Base-by-base conservation (phyloP, 1,139 yeast genomes). In the Entelexis paramagnoliae region DNA sequence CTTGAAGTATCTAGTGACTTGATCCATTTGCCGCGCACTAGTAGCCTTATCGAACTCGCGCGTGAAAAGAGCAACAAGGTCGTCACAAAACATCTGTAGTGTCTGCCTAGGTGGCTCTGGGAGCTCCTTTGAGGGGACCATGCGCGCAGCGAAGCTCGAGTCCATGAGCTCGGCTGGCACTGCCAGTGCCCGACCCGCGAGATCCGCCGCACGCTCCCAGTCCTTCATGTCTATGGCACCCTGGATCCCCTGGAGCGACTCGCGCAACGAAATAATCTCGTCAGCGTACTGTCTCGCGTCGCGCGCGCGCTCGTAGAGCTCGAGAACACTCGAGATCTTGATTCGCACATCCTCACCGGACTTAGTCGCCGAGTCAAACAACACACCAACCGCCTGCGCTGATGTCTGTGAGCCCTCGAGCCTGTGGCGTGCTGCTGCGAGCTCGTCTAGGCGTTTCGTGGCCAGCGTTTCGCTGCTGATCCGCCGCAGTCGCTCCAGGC, bases 111-210 rank as follows among this genome's bases (percentile, higher is more conserved):
- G 97, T 50, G 76, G 70, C 52, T 86, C 95, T 0, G 96, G 96
- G n/a, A 88, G 75, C 51, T 86, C 94, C 9, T 85, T 74, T 0
- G 95, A 80, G 0, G 99, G 98, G n/a, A 91, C 91, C 62, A 85
- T 86, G 46, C 76, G 79, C 48, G 81, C 76, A 2, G 95, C 91
- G 66, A 82, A 88, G 52, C 76, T 72, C n/a, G 95, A 89, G 13
- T 66, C 71, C 22, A 84, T 64, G 14, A 76, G 63, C 2, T 71
- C 72, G 0, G 65, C 58, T 0, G 94, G 86, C 32, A 85, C 67
- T 28, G 70, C 62, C 22, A 77, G 69, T 10, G 80, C 79, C 28
- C 74, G 72, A 20, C 72, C 63, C 11, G 87, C 79, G 44, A 85
- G 77, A 51, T 70, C 69, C 1, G 95, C 88, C 0, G 94, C 91